These are phyloP conservation scores for Gaultheria prostrata DNA, from an alignment of 148 eudicot species.

Conservation along the genomic window DNA sequence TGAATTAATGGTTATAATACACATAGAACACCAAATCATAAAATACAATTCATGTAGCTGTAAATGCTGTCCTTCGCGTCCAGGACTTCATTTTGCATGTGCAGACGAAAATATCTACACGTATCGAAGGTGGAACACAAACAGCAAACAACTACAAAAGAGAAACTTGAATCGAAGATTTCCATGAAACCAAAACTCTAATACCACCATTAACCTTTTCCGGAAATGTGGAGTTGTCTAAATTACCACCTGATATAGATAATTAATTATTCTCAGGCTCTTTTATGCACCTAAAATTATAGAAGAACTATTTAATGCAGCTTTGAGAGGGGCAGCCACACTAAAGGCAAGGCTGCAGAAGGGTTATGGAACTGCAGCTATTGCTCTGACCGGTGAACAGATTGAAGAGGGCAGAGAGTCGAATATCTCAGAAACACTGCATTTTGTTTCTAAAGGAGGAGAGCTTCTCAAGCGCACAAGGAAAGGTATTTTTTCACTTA, in stretches of 20 bases:
- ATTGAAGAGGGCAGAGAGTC: conserved; percentile 52
- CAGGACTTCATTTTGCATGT: not conserved
- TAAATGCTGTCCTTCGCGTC: not conserved
- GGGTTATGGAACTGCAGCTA: conserved; percentile 39
- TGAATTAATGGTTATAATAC: not conserved
- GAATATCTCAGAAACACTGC: conserved; percentile 41
- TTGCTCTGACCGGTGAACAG: conserved; percentile 42
- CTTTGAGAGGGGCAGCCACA: conserved; percentile 77
- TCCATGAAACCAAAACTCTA: not conserved
- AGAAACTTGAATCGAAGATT: not conserved
- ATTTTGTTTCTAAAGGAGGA: conserved; percentile 66
- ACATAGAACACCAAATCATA: not conserved
- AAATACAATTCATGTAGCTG: not conserved
- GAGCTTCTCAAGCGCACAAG: conserved; percentile 92
- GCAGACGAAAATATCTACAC: not conserved
- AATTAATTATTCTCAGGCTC: not conserved
- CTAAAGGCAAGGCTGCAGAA: conserved; percentile 69
- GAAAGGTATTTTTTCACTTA: conserved; percentile 48
- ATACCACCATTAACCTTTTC: not conserved
- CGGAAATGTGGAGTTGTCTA: not conserved
- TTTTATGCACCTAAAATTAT: not conserved
- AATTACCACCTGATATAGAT: not conserved
- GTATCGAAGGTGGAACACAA: not conserved
- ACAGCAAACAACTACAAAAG: not conserved
- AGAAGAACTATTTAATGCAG: conserved; percentile 30